Conservation (phyloP, 2,329 filamentous ascomycete genomes). For the Clonostachys rosea region DNA sequence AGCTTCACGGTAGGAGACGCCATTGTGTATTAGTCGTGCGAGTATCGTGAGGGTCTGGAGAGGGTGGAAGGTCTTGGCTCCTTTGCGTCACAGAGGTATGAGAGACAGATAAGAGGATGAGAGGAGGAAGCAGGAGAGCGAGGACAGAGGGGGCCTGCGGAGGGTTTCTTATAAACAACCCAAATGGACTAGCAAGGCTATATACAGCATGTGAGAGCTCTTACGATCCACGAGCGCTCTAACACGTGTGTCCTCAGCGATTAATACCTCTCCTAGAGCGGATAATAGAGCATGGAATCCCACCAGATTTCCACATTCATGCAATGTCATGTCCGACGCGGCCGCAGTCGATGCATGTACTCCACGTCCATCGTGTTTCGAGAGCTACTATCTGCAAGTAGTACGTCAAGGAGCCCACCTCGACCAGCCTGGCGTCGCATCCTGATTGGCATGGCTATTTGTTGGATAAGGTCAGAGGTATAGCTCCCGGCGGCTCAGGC, state of each 20-base stretch:
- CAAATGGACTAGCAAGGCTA: background rate
- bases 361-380: no score
- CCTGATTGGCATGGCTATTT: conserved; percentile 12
- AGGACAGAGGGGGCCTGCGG: background rate
- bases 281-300: no score
- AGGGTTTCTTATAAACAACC: background rate
- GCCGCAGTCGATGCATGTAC: no score
- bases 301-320: no score
- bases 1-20: conserved; percentile 51
- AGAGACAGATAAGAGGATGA: background rate
- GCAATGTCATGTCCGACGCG: no score
- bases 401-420: no score
- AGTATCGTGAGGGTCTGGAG: conserved; percentile 2
- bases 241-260: background rate
- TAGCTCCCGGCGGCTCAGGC: background rate
- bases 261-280: no score
- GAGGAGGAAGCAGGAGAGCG: background rate
- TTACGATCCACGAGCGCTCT: no score
- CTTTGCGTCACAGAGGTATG: background rate
- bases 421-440: conserved; percentile 1
- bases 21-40: conserved; percentile 16
- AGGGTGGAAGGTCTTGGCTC: background rate
- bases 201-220: background rate
- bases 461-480: conserved; percentile 1
- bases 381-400: no score